These are phyloP conservation scores for Primulina eburnea DNA, from an alignment of 257 asterid species.

Conservation along the genomic window DNA sequence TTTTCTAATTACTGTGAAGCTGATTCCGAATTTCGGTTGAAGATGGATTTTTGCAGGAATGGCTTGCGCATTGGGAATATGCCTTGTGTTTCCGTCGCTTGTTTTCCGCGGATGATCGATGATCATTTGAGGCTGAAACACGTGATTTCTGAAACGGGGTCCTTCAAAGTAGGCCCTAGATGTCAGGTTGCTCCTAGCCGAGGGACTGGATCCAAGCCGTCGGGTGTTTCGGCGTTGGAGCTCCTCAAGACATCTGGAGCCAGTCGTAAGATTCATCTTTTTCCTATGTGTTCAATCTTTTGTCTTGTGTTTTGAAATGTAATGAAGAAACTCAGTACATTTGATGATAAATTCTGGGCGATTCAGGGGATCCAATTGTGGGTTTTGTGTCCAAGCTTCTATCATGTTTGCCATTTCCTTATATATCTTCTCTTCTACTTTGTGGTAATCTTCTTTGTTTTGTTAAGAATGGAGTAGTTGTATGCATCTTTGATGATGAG, in stretches of 20 bases:
- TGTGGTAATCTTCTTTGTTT: too few relatives aligned
- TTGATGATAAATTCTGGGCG: too few relatives aligned
- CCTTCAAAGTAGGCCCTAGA: conserved; percentile 40
- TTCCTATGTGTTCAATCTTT: background rate
- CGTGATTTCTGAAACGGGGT: conserved; percentile 21
- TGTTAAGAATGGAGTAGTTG: background rate
- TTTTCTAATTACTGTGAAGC: conserved; percentile 11
- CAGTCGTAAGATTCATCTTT: conserved; percentile 48
- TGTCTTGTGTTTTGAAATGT: background rate
- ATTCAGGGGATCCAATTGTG: too few relatives aligned
- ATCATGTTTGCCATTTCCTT: too few relatives aligned
- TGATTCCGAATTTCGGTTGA: conserved; percentile 17
- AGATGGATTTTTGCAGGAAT: conserved; percentile 21
- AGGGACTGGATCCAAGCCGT: conserved; percentile 39
- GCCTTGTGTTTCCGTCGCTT: background rate
- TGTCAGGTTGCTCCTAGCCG: conserved; percentile 40
- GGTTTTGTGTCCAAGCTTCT: too few relatives aligned
- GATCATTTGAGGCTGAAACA: conserved; percentile 30
- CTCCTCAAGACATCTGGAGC: conserved; percentile 72
- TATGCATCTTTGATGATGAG: background rate
- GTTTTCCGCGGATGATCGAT: conserved; percentile 20
- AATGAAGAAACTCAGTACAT: background rate
- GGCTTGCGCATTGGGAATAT: conserved; percentile 15
- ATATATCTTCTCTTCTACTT: too few relatives aligned
- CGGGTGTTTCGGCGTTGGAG: conserved; percentile 71